These are phyloP conservation scores for Entamoeba histolytica DNA, from an alignment of 208 protist species.

Conservation along the genomic window DNA sequence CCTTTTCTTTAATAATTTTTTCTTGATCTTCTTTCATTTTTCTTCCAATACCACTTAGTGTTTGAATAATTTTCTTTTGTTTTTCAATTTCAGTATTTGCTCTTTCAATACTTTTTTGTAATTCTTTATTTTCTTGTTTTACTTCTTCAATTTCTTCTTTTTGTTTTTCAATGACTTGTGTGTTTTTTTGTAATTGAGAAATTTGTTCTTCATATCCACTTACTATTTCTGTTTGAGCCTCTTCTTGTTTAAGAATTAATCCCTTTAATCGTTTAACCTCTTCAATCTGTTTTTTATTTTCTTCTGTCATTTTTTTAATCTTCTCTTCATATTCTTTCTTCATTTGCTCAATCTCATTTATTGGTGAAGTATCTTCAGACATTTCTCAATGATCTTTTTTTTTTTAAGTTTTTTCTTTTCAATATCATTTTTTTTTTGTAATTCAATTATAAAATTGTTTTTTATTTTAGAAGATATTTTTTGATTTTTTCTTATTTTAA, in stretches of 20 bases:
- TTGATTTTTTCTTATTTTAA: too few relatives aligned
- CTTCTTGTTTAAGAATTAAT: background rate
- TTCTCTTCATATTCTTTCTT: too few relatives aligned
- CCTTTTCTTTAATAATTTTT: background rate
- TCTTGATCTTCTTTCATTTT: background rate
- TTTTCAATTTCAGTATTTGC: background rate
- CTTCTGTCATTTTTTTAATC: background rate
- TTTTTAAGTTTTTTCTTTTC: too few relatives aligned
- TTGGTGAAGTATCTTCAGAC: too few relatives aligned
- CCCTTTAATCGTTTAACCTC: background rate
- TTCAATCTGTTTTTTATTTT: background rate
- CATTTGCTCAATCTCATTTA: too few relatives aligned
- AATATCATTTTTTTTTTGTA: too few relatives aligned
- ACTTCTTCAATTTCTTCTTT: background rate
- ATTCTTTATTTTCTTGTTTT: background rate
- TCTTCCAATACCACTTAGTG: background rate
- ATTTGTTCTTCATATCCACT: background rate
- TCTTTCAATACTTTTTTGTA: background rate
- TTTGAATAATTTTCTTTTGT: background rate
- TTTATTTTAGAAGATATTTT: too few relatives aligned
- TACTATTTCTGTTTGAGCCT: background rate
- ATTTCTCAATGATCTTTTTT: too few relatives aligned
- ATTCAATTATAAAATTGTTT: too few relatives aligned
- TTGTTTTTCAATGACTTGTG: background rate
- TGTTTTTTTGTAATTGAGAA: background rate